These are phyloP conservation scores for Phytopythium aichiense DNA, from an alignment of 352 stramenopile species.

Conservation along the genomic window DNA sequence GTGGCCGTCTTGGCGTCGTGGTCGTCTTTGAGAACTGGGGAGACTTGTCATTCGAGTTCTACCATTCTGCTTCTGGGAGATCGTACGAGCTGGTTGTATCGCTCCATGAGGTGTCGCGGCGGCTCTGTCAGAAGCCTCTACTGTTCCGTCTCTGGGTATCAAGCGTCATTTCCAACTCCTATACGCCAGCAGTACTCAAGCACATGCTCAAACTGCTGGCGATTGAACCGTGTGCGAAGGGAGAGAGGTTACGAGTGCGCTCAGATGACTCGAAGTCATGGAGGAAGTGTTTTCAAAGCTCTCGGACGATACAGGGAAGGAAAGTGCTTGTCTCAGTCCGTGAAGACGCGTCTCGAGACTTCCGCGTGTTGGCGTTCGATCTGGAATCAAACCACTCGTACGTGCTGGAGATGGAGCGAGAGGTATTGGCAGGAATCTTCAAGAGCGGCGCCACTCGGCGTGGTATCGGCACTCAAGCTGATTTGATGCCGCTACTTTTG, in stretches of 20 bases:
- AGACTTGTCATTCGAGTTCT: conserved; percentile 52
- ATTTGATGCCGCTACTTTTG: conserved; percentile 22
- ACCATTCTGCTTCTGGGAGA: conserved; percentile 32
- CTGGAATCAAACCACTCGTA: conserved; percentile 32
- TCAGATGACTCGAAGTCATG: conserved; percentile 4
- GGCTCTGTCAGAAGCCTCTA: conserved; percentile 32
- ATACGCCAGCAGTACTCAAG: conserved; percentile 36
- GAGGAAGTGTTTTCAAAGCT: conserved; percentile 24
- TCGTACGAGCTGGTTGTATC: conserved; percentile 28
- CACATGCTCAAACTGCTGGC: conserved; percentile 36
- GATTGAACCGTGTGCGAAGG: conserved; percentile 12
- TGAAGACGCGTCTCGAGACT: conserved; percentile 36
- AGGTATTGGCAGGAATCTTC: conserved; percentile 36
- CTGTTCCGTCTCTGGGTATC: conserved; percentile 60
- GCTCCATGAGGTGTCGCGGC: conserved; percentile 29
- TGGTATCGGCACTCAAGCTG: conserved; percentile 6
- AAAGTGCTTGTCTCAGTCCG: conserved; percentile 42
- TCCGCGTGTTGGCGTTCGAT: conserved; percentile 43
- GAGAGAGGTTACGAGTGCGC: conserved; percentile 16
- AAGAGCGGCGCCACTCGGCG: not conserved
- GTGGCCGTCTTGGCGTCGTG: conserved; percentile 45
- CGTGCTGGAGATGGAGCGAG: conserved; percentile 40
- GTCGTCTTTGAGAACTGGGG: conserved; percentile 80
- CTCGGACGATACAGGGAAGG: conserved; percentile 31
- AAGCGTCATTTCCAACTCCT: conserved; percentile 71